Base-by-base conservation (phyloP, 2,329 filamentous ascomycete genomes). In the Dactylellina parvicollis region DNA sequence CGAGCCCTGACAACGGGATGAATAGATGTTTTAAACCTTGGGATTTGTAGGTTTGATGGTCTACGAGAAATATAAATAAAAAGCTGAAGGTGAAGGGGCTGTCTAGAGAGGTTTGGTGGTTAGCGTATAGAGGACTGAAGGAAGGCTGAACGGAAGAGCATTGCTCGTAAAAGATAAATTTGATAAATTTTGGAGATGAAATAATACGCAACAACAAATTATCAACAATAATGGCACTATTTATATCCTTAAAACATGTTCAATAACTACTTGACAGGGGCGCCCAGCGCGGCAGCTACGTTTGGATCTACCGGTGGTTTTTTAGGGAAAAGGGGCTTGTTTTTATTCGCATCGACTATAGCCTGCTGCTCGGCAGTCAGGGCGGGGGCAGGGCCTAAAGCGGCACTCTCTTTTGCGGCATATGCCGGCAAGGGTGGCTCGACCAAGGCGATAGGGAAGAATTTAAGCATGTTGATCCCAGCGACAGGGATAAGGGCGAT, bases 401-500 rank as follows among this genome's bases (percentile, higher is more conserved):
- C 30, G 10, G 30, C 44, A 61, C 56, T 61, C 28, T 61, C 56
- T 28, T 49, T 28, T 10, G 44, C 56, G 12, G 56, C 56, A 50
- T 61, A 61, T 49, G 10, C 3, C 14, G 56, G 56, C 56, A 61
- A 49, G 7, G 42, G 3, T 30, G 30, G 56, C 42, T 61, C 56
- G 1, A 49, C 22, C 14, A 30, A 1, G 5, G 44, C 56, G 12
- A 38, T 47, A 61, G 56, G 56, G 30, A 61, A 38, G 42, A 61
- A 61, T 50, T 50, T 61, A 20, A 61, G 28, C 42, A 61, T 61
- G 40, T 61, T 61, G 18, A 30, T 18, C 7, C 36, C 56, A 38
- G 56, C 56, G n/a, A 61, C 56, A 40, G 56, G 56, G 28, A 61
- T 61, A 50, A 61, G 56, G 18, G 42, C 56, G 18, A 50, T 9